phyloP scores from a whole-genome alignment of 2,329 filamentous ascomycete genomes.

The Pseudogymnoascus sp. region DNA sequence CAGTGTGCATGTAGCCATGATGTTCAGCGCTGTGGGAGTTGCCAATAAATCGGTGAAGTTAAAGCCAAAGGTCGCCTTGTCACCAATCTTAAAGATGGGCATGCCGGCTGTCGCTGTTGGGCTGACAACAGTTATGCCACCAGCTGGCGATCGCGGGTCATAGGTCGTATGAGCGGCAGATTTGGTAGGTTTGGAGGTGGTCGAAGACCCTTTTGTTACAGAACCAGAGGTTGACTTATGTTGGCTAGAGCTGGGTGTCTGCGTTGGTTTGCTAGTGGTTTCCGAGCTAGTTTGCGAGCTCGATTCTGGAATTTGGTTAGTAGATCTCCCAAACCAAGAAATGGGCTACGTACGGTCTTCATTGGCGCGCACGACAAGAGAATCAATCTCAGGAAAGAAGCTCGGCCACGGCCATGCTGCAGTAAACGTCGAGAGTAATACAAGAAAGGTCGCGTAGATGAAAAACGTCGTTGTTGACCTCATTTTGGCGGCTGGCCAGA shows the following conservation, averaged over 20 bases:
- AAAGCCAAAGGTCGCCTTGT: slow-evolving; percentile 53
- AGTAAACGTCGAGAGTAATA: slow-evolving; percentile 38
- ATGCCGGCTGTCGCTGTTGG: slow-evolving; percentile 38
- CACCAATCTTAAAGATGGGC: slow-evolving; percentile 52
- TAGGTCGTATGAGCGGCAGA: slow-evolving; percentile 28
- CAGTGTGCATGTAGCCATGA: slow-evolving; percentile 48
- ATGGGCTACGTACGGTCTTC: background rate
- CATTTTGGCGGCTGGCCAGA: background rate
- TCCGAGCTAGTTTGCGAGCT: background rate
- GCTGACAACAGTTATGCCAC: slow-evolving; percentile 45
- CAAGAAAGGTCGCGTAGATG: slow-evolving; percentile 41
- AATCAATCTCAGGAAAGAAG: slow-evolving; percentile 46
- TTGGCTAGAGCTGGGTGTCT: background rate
- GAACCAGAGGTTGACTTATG: background rate
- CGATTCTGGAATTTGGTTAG: background rate
- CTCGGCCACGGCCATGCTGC: slow-evolving; percentile 46
- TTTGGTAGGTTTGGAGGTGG: background rate
- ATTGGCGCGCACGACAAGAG: slow-evolving; percentile 37
- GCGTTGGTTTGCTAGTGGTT: background rate
- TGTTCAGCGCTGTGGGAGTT: slow-evolving; percentile 52
- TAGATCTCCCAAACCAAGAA: background rate
- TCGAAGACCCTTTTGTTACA: background rate
- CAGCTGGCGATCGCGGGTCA: slow-evolving; percentile 39
- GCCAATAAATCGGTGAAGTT: slow-evolving; percentile 56
- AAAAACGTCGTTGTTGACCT: slow-evolving; percentile 34